Evolutionary conservation across 140 eudicot species (phyloP).

Genomic region (Senecio squalidus): DNA sequence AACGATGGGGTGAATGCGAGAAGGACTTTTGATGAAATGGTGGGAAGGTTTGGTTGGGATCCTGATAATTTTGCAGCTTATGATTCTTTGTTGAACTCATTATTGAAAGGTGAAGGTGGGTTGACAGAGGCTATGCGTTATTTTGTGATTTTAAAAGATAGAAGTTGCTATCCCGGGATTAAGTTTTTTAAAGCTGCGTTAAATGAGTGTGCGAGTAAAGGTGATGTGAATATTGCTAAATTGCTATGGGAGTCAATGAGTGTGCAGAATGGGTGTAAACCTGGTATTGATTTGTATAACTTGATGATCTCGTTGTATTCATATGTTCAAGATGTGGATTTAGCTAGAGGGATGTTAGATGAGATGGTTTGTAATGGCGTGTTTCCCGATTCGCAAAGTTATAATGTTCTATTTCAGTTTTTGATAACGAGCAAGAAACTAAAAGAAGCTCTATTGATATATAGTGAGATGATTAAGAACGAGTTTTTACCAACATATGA

Average conservation of each 20-base stretch:
- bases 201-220: constrained; percentile 46
- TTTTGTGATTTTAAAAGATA: constrained; percentile 44
- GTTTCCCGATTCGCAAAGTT: constrained; percentile 58
- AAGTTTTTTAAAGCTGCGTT: constrained; percentile 59
- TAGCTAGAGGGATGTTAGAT: constrained; percentile 51
- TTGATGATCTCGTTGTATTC: constrained; percentile 58
- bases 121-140: constrained; percentile 45
- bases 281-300: constrained; percentile 56
- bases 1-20: constrained; percentile 43
- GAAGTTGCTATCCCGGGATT: constrained; percentile 62
- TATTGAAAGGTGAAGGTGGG: constrained; percentile 61
- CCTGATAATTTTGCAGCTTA: constrained; percentile 56
- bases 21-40: constrained; percentile 65
- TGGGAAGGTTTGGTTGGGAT: constrained; percentile 74
- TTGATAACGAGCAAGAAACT: constrained; percentile 32
- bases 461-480: constrained; percentile 67
- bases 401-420: constrained; percentile 40
- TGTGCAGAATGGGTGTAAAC: constrained; percentile 34
- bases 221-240: constrained; percentile 46
- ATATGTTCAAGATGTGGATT: constrained; percentile 33
- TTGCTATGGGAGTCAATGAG: constrained; percentile 53
- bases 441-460: constrained; percentile 46
- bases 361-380: constrained; percentile 81
- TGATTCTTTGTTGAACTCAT: constrained; percentile 54
- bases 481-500: constrained; percentile 56